Percentiles rank a stretch among this genome's conserved stretches.
Evolutionary conservation across 768 basidiomycete species (phyloP).

Genomic region (Scleroderma bovista): DNA sequence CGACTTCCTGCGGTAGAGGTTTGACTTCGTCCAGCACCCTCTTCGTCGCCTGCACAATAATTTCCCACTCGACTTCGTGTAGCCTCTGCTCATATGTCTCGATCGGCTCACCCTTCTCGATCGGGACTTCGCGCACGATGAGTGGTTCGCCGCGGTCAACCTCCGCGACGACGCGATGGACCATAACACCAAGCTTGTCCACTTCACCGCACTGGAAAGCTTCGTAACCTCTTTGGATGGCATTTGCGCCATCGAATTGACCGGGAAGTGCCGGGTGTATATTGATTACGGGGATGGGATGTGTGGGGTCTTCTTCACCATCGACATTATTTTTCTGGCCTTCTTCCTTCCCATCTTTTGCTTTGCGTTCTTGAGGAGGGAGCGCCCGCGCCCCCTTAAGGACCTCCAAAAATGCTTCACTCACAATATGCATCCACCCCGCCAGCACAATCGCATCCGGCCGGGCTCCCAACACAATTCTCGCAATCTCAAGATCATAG

Average conservation of each 20-base stretch:
- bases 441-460: slow-evolving; percentile 94
- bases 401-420: slow-evolving; percentile 72
- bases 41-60: slow-evolving; percentile 83
- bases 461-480: slow-evolving; percentile 49
- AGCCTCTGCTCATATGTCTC: slow-evolving; percentile 72
- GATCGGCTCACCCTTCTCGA: slow-evolving; percentile 63
- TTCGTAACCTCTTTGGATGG: slow-evolving; percentile 83
- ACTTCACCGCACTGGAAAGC: slow-evolving; percentile 85
- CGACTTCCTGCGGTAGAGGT: slow-evolving; percentile 12
- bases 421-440: slow-evolving; percentile 98
- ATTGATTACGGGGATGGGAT: slow-evolving; percentile 82
- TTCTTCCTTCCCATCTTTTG: too few relatives aligned
- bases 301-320: slow-evolving; percentile 24
- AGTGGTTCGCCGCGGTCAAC: slow-evolving; percentile 92
- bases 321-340: slow-evolving; percentile 14
- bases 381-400: slow-evolving; percentile 36
- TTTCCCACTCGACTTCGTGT: slow-evolving; percentile 81
- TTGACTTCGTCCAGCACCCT: slow-evolving; percentile 56
- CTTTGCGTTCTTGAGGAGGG: background rate
- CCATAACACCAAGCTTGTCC: slow-evolving; percentile 78
- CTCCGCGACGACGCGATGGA: slow-evolving; percentile 88
- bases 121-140: slow-evolving; percentile 71
- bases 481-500: slow-evolving; percentile 80
- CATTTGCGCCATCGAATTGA: slow-evolving; percentile 93
- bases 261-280: slow-evolving; percentile 95